Evolutionary conservation across 768 basidiomycete species (phyloP).

Genomic region (Termitomyces sp.): DNA sequence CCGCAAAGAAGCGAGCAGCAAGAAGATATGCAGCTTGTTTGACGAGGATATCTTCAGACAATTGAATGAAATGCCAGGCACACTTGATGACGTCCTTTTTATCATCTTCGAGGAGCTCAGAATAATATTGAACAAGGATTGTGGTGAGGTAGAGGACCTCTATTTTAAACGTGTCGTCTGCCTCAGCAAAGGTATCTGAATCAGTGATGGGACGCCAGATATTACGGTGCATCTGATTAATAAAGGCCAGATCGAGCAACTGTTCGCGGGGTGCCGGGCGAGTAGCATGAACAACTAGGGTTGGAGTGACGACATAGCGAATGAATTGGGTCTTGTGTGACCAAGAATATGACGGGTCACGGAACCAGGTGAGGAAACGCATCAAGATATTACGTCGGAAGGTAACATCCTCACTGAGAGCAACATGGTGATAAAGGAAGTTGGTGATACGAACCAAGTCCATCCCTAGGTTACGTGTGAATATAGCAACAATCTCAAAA

Average conservation of each 20-base stretch:
- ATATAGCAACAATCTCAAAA: constrained; percentile 82
- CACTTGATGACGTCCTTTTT: constrained; percentile 92
- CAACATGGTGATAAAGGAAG: constrained; percentile 85
- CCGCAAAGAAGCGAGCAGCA: constrained; percentile 86
- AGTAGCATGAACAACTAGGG: constrained; percentile 69
- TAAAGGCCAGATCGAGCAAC: constrained; percentile 66
- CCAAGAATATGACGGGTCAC: constrained; percentile 54
- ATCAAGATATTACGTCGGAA: constrained; percentile 80
- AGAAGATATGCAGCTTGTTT: constrained; percentile 91
- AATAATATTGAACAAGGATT: constrained; percentile 79
- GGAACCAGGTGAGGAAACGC: constrained; percentile 85
- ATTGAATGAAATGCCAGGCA: constrained; percentile 81
- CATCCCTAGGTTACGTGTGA: constrained; percentile 72
- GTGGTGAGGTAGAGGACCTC: constrained; percentile 89
- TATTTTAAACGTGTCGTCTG: constrained; percentile 84
- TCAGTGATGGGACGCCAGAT: constrained; percentile 81
- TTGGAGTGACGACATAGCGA: constrained; percentile 84
- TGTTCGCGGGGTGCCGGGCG: constrained; percentile 45
- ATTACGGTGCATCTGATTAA: constrained; percentile 60
- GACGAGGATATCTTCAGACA: constrained; percentile 80
- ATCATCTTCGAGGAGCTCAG: constrained; percentile 69
- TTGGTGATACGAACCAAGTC: constrained; percentile 74
- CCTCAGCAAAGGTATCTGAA: constrained; percentile 40
- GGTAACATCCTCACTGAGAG: constrained; percentile 57
- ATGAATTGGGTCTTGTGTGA: constrained; percentile 75